These are phyloP conservation scores for Phlebiopsis flavidoalba DNA, from an alignment of 768 basidiomycete species.

Conservation along the genomic window DNA sequence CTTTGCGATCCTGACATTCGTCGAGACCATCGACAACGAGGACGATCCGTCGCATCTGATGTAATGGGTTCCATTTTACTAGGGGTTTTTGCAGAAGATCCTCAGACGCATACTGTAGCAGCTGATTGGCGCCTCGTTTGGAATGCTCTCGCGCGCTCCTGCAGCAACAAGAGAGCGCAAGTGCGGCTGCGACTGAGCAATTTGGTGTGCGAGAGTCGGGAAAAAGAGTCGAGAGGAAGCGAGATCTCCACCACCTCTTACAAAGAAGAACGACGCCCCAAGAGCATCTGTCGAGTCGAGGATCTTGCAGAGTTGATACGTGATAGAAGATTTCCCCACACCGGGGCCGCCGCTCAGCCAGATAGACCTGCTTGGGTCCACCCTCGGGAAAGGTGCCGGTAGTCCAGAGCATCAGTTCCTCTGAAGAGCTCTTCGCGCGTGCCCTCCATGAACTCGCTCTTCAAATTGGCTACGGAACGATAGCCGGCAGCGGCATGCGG, in stretches of 20 bases:
- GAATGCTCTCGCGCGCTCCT: too few species aligned
- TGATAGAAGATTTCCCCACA: constrained; percentile 1
- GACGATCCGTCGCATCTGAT: not conserved
- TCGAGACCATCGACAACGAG: not conserved
- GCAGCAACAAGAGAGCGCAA: too few species aligned
- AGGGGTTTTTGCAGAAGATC: too few species aligned
- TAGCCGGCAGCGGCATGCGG: not conserved
- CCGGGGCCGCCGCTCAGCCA: not conserved
- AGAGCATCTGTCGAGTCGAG: too few species aligned
- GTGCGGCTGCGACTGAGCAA: too few species aligned
- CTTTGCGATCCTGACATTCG: not conserved
- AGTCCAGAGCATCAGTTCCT: not conserved
- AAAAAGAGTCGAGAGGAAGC: not conserved
- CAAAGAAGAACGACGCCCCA: constrained; percentile 1
- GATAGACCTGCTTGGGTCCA: not conserved
- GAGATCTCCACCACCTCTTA: not conserved
- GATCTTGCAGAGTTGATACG: not conserved
- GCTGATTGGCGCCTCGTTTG: too few species aligned
- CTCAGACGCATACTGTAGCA: too few species aligned
- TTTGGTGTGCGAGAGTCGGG: not conserved
- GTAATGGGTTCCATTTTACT: too few species aligned
- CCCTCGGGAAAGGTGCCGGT: too few species aligned
- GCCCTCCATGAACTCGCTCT: not conserved
- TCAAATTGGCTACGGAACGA: not conserved
- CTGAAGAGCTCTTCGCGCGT: not conserved